Evolutionary conservation across 2,329 filamentous ascomycete genomes (phyloP).

Genomic region (Aureobasidium sp.): DNA sequence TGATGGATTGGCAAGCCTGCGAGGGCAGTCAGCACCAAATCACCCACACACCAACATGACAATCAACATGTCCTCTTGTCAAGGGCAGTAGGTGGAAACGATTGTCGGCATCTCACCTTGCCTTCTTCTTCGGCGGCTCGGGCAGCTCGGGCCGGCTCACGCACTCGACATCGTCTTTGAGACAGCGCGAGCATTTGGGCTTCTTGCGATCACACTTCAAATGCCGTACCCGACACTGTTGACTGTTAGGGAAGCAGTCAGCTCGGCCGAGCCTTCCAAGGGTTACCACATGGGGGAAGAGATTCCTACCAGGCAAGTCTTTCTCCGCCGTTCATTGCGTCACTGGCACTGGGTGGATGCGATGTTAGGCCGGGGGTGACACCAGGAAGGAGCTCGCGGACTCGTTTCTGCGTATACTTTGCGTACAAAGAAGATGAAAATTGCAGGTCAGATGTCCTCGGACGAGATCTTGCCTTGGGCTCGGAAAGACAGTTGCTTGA

Average conservation of each 20-base stretch:
- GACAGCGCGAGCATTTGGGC: background rate
- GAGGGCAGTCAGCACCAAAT: background rate
- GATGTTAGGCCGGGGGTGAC: no score
- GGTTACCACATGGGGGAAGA: background rate
- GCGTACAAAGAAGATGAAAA: background rate
- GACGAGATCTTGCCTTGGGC: background rate
- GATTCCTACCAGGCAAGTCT: background rate
- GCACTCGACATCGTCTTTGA: background rate
- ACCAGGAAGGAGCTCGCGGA: background rate
- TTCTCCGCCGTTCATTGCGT: background rate
- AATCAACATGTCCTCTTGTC: no score
- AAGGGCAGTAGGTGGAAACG: background rate
- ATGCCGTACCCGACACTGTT: background rate
- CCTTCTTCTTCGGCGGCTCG: conserved; percentile 2
- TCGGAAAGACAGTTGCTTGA: background rate
- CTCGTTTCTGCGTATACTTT: background rate
- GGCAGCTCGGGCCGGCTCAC: background rate
- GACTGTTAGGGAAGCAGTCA: background rate
- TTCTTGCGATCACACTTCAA: conserved; percentile 2
- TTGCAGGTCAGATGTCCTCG: background rate
- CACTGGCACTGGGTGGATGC: background rate
- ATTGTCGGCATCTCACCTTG: background rate
- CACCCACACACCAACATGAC: background rate
- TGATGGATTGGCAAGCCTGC: background rate
- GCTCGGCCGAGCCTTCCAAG: background rate